Evolutionary conservation across 805 yeast species (phyloP).

Genomic region (Pichia nakasei): DNA sequence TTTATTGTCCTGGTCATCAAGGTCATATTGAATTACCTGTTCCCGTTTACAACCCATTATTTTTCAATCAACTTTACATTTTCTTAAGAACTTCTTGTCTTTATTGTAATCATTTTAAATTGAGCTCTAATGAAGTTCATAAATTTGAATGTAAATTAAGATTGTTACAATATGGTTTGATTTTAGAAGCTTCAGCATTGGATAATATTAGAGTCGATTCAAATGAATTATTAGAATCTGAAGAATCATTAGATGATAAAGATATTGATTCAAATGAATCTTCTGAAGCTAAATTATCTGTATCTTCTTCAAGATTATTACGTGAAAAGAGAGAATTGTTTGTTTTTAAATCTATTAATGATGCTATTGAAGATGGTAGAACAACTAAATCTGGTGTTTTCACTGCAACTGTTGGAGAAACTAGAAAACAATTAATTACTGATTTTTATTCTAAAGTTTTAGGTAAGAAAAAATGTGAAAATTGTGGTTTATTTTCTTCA

Average conservation of each 20-base stretch:
- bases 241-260: conserved; percentile 28
- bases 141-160: conserved; percentile 67
- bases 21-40: conserved; percentile 97
- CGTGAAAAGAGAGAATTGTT: conserved; percentile 54
- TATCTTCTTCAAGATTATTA: conserved; percentile 32
- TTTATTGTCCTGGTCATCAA: conserved; percentile 94
- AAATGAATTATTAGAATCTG: conserved; percentile 27
- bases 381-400: conserved; percentile 57
- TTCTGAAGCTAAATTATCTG: conserved; percentile 14
- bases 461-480: conserved; percentile 82
- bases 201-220: conserved; percentile 45
- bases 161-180: conserved; percentile 80
- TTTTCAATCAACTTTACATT: conserved; percentile 84
- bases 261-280: conserved; percentile 6
- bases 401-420: conserved; percentile 82
- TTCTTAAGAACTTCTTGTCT: conserved; percentile 79
- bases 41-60: conserved; percentile 90
- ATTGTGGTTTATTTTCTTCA: conserved; percentile 94
- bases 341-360: conserved; percentile 62
- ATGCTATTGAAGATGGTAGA: conserved; percentile 69
- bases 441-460: conserved; percentile 68
- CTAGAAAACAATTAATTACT: conserved; percentile 63
- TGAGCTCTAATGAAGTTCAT: conserved; percentile 63
- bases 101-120: conserved; percentile 80
- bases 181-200: conserved; percentile 66